Evolutionary conservation across 176 grass and related monocot genomes (phyloP), one percentile per base, ranked within the genome.

Genomic region (Aegilops tauschii): DNA sequence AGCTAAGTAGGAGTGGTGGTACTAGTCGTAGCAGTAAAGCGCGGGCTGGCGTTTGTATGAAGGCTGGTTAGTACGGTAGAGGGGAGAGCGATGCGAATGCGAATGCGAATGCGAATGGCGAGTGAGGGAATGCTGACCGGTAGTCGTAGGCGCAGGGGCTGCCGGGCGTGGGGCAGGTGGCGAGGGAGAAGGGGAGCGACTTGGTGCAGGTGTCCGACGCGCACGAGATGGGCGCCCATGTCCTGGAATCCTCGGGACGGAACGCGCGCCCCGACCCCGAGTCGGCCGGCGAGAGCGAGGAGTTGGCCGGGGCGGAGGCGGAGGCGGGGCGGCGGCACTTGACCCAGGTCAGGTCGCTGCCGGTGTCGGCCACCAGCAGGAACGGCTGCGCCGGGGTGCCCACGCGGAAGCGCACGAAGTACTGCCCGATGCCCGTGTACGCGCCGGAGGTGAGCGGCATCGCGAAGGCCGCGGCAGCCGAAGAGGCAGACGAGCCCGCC

Each of bases 311-410:
- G 52, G 12, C 20, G 13, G 18, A 3, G 52, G 39, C 1, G 42
- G 42, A 5, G 4, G 34, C 14, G 42, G 25, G 21, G 81, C 59
- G 35, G 30, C 27, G 85, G 87, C 97, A 99, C 76, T 99, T 99
- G 71, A 93, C 92, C 97, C 97, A 99, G 63, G 97, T 99, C 17
- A 99, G 97, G 89, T 99, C 97, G 86, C 97, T 99, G 34, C 97
- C 97, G 29, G 97, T 99, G 85, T 99, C 97, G 35, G 92, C 87
- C 25, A 99, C 92, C 29, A 99, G 85, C 34, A 91, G 65, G 82
- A 96, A 96, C 69, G 86, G 88, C 79, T 84, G 94, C 73, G 97
- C 97, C 16, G 97, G 97, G 5, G 94, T 99, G 40, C 97, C 97
- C 6, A 99, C 79, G 29, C 92, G 94, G 83, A 99, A 93, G 8